Conservation (phyloP, 2,329 filamentous ascomycete genomes). For the Hymenoscyphus linearis region DNA sequence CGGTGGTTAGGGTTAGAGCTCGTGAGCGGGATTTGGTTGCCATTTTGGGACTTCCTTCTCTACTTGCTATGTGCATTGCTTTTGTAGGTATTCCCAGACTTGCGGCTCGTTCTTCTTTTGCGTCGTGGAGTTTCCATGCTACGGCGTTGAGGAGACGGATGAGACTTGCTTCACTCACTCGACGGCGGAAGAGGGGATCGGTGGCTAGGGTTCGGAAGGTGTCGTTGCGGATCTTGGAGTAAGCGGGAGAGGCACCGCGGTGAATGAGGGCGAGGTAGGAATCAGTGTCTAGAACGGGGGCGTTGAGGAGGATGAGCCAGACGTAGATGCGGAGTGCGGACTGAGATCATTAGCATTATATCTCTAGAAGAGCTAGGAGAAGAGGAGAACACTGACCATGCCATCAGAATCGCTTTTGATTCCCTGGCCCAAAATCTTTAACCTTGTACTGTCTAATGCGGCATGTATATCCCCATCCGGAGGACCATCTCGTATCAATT, state of each 20-base stretch:
- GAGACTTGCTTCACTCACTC: conserved; percentile 90
- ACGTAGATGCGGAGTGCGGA: conserved; percentile 91
- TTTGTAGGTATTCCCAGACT: conserved; percentile 14
- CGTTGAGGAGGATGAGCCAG: conserved; percentile 90
- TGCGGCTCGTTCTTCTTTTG: conserved; percentile 42
- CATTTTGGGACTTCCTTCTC: conserved; percentile 28
- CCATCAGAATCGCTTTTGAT: conserved; percentile 74
- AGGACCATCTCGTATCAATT: conserved; percentile 75
- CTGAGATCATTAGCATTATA: conserved; percentile 40
- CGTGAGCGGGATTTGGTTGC: conserved; percentile 42
- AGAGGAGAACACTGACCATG: conserved; percentile 53
- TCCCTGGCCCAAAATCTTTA: conserved; percentile 69
- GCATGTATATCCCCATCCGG: conserved; percentile 62
- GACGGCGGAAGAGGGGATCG: conserved; percentile 91
- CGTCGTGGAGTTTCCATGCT: conserved; percentile 88
- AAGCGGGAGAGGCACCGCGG: conserved; percentile 87
- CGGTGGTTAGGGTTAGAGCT: conserved; percentile 55
- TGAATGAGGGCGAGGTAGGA: conserved; percentile 86
- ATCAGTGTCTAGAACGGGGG: conserved; percentile 78
- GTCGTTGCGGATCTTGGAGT: conserved; percentile 97
- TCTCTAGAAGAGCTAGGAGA: conserved; percentile 7
- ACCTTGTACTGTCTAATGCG: conserved; percentile 64
- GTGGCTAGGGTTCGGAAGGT: conserved; percentile 95
- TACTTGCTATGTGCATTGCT: conserved; percentile 22
- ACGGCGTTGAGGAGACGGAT: conserved; percentile 93